Evolutionary conservation across 208 protist genomes (phyloP).

Genomic region (Crithidia bombi): DNA sequence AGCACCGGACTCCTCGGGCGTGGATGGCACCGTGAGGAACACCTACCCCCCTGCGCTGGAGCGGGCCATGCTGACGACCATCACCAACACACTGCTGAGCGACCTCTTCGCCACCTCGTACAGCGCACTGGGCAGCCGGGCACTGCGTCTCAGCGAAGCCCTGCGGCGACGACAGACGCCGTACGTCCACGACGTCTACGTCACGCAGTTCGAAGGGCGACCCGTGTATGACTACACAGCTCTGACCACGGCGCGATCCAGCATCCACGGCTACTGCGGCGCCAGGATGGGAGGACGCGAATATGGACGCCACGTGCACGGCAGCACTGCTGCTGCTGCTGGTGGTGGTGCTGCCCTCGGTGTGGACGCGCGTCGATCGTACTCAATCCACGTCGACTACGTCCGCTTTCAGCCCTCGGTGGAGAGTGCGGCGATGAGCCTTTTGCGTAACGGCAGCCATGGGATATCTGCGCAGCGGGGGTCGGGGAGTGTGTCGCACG

Average conservation of each 20-base stretch:
- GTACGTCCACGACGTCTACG: slow-evolving; percentile 59
- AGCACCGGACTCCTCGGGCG: slow-evolving; percentile 40
- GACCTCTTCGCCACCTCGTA: slow-evolving; percentile 49
- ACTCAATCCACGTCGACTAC: slow-evolving; percentile 80
- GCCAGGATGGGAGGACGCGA: background rate
- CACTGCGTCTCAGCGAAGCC: slow-evolving; percentile 49
- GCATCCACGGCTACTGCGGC: background rate
- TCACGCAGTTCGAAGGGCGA: slow-evolving; percentile 46
- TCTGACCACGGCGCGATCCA: slow-evolving; percentile 21
- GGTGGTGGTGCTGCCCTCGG: background rate
- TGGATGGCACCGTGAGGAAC: slow-evolving; percentile 49
- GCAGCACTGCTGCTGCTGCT: background rate
- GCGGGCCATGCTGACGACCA: slow-evolving; percentile 43
- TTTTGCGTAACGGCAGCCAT: slow-evolving; percentile 1
- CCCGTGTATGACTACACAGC: slow-evolving; percentile 55
- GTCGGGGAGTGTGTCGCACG: background rate
- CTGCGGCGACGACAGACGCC: slow-evolving; percentile 57
- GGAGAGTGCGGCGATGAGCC: background rate
- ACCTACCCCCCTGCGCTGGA: slow-evolving; percentile 53
- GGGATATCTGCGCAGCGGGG: background rate
- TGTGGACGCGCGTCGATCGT: slow-evolving; percentile 39
- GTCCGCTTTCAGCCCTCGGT: slow-evolving; percentile 64
- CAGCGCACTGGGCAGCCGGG: slow-evolving; percentile 40
- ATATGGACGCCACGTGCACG: background rate
- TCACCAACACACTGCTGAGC: slow-evolving; percentile 57